Evolutionary conservation across 805 yeast genomes (phyloP).

Genomic region (Candida quercuum): DNA sequence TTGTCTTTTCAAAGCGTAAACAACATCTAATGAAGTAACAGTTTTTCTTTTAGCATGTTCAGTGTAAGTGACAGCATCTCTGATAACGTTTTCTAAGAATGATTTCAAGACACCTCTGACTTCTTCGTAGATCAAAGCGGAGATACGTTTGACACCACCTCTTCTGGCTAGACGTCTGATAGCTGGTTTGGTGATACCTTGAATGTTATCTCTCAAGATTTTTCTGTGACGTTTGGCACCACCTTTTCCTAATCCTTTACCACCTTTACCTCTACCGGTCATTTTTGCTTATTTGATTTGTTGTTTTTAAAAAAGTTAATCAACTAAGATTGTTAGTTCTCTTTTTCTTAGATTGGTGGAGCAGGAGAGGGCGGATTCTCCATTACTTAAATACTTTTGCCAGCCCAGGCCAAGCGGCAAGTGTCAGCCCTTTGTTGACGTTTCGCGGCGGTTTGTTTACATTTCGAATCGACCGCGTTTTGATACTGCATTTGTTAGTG

Average conservation of each 20-base stretch:
- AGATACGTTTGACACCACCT: constrained; percentile 99
- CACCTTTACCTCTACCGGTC: constrained; percentile 99
- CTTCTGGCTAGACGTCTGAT: constrained; percentile 99
- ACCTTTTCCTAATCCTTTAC: constrained; percentile 99
- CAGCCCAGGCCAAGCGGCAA: no score
- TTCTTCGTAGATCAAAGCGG: constrained; percentile 98
- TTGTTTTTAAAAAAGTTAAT: constrained; percentile 10
- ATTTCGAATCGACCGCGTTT: not conserved
- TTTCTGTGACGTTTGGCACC: constrained; percentile 99
- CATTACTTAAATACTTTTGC: not conserved
- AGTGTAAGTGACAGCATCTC: constrained; percentile 99
- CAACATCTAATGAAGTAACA: constrained; percentile 97
- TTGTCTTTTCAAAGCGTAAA: constrained; percentile 99
- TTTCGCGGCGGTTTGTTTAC: not conserved
- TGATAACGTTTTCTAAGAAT: constrained; percentile 93
- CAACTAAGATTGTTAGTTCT: not conserved
- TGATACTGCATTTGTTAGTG: not conserved
- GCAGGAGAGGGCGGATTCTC: no score
- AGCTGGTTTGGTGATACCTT: constrained; percentile 99
- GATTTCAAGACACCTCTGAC: constrained; percentile 95
- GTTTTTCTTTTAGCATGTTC: constrained; percentile 99
- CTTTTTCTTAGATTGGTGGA: no score
- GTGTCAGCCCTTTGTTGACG: not conserved
- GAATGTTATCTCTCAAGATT: constrained; percentile 98
- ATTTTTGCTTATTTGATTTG: constrained; percentile 40